Percentiles rank a stretch among this genome's conserved stretches.
Conservation (phyloP, 139 green algal genomes). For the Chlorella vulgaris region DNA sequence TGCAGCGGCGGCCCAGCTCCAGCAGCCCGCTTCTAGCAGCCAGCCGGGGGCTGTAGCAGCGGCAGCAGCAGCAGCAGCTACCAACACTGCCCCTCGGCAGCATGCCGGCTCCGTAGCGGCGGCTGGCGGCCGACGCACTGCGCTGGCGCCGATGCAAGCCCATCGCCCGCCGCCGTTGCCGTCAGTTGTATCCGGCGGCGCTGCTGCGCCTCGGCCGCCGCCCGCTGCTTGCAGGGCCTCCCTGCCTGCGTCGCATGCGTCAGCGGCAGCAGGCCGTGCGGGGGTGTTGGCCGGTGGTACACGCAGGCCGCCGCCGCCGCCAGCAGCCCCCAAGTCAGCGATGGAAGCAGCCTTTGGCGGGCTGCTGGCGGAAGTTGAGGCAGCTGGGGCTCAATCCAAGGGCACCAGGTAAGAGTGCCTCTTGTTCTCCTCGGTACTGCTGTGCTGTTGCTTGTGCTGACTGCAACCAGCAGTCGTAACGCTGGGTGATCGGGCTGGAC, state of each 20-base stretch:
- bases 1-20: not conserved
- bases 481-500: not conserved
- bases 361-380: not conserved
- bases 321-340: not conserved
- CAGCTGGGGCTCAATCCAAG: not conserved
- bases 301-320: not conserved
- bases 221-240: not conserved
- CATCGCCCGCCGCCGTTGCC: not conserved
- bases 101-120: too few relatives aligned
- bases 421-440: conserved; percentile 25
- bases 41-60: not conserved
- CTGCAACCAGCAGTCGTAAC: not conserved
- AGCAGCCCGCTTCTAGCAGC: not conserved
- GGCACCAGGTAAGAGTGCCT: conserved; percentile 46
- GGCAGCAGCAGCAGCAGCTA: not conserved
- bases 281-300: not conserved
- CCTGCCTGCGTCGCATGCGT: not conserved
- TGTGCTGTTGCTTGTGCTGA: not conserved
- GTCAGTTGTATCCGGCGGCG: not conserved
- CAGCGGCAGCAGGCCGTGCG: not conserved
- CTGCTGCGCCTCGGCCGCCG: not conserved
- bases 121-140: not conserved
- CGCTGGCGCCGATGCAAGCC: not conserved
- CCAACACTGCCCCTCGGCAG: not conserved
- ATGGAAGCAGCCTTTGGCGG: not conserved